Base-by-base conservation (phyloP, 371 early-diverging fungal species). In the Mucor circinelloides region DNA sequence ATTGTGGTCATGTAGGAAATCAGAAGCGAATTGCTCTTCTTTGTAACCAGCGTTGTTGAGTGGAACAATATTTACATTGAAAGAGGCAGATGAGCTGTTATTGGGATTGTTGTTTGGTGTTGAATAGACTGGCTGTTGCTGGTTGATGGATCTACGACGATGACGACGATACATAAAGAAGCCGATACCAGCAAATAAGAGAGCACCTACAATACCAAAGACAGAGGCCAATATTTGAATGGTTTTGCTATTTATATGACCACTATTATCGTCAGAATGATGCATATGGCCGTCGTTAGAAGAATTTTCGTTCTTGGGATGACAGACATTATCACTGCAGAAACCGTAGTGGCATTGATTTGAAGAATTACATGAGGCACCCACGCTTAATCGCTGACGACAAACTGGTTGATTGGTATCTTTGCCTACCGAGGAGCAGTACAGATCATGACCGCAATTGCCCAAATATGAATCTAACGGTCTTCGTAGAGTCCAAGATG, bases 391-490 rank as follows among this genome's bases (percentile, higher is more conserved):
- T 19, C 60, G 32, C 2, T 52, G 36, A 38, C 60, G 60, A 30
- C 69, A 69, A 13, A 60, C 38, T 25, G 64, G 64, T 9, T n/a
- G 21, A 7, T n/a, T 15, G 2, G 13, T 7, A 46, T 64, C 64
- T 8, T 44, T 0, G 7, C 54, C 60, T 0, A 44, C 25, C 1
- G 64, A 64, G 19, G 69, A 64, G 34, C 69, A 69, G 31, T 64
- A 69, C 1, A 64, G 30, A 5, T 44, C 59, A 27, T 60, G 69
- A 0, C 60, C 64, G 36, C 69, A 69, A 48, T 69, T 69, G 13
- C 69, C 69, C 8, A 69, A 28, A 34, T 69, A 69, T 1, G 13
- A 0, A 60, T 69, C 69, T 0, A 50, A 19, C 0, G 69, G 44
- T 44, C 64, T 34, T 19, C 30, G 38, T 4, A 54, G 30, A 15